Evolutionary conservation across 1,284 basidiomycete species (phyloP).

Genomic region (Austroboletus niveus): DNA sequence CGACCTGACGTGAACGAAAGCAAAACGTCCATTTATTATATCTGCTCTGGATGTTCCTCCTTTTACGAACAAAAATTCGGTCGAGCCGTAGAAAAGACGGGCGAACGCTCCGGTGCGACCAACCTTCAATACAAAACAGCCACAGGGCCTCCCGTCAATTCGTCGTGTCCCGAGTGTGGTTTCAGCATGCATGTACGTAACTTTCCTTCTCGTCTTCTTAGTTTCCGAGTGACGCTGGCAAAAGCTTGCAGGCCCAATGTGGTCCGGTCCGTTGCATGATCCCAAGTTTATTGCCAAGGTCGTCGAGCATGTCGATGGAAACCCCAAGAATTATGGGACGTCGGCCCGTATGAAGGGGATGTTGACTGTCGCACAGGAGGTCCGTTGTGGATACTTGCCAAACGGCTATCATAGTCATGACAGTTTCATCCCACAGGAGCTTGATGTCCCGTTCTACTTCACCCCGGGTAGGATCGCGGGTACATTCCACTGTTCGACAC

Average conservation of each 20-base stretch:
- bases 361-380: conserved; percentile 87
- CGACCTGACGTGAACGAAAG: conserved; percentile 40
- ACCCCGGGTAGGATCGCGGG: conserved; percentile 82
- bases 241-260: conserved; percentile 90
- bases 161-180: conserved; percentile 82
- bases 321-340: conserved; percentile 73
- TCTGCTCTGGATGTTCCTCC: conserved; percentile 81
- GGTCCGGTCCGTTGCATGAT: conserved; percentile 89
- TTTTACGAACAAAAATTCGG: conserved; percentile 82
- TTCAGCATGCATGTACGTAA: conserved; percentile 65
- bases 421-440: conserved; percentile 54
- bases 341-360: conserved; percentile 90
- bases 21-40: conserved; percentile 79
- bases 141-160: conserved; percentile 64
- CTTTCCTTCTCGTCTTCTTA: neutral
- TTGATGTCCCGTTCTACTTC: conserved; percentile 86
- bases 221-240: neutral
- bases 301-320: conserved; percentile 69
- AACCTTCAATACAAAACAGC: conserved; percentile 73
- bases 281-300: conserved; percentile 71
- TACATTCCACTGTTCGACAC: conserved; percentile 80
- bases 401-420: neutral
- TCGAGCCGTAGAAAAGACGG: conserved; percentile 55
- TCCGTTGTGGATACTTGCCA: conserved; percentile 33
- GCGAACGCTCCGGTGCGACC: conserved; percentile 50